Conservation (phyloP, 1,284 basidiomycete species). For the Neolentinus lepideus region DNA sequence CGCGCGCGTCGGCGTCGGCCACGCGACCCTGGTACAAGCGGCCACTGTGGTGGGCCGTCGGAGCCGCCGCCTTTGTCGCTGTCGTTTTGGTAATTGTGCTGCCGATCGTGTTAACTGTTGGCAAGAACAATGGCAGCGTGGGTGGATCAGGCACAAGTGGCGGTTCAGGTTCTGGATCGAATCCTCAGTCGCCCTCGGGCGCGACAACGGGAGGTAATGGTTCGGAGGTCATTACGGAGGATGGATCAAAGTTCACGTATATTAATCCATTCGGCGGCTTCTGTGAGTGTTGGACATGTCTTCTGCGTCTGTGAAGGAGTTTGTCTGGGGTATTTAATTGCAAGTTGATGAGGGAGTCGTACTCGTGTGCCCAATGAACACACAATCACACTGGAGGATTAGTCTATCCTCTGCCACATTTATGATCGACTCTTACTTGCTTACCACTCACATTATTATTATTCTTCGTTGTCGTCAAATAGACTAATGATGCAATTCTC, state of each 20-base stretch:
- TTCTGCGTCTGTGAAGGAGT: no score
- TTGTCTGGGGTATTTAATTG: no score
- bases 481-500: not conserved
- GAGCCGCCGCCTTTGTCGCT: constrained; percentile 27
- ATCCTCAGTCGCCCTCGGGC: constrained; percentile 20
- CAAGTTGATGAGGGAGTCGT: no score
- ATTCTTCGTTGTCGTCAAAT: not conserved
- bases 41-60: constrained; percentile 15
- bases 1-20: not conserved
- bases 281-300: constrained; percentile 39
- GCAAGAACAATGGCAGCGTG: constrained; percentile 28
- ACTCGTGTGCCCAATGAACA: no score
- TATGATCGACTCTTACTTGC: no score
- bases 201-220: constrained; percentile 47
- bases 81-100: constrained; percentile 43
- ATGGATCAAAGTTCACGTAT: constrained; percentile 62
- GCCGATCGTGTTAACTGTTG: constrained; percentile 48
- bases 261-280: constrained; percentile 65
- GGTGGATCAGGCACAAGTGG: constrained; percentile 10
- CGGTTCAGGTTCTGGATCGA: constrained; percentile 47
- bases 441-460: not conserved
- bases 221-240: constrained; percentile 55
- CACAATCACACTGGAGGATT: no score
- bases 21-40: constrained; percentile 8
- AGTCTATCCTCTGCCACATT: no score